Base-by-base conservation (phyloP, 139 green algal species). In the Ettlia oleoabundans region DNA sequence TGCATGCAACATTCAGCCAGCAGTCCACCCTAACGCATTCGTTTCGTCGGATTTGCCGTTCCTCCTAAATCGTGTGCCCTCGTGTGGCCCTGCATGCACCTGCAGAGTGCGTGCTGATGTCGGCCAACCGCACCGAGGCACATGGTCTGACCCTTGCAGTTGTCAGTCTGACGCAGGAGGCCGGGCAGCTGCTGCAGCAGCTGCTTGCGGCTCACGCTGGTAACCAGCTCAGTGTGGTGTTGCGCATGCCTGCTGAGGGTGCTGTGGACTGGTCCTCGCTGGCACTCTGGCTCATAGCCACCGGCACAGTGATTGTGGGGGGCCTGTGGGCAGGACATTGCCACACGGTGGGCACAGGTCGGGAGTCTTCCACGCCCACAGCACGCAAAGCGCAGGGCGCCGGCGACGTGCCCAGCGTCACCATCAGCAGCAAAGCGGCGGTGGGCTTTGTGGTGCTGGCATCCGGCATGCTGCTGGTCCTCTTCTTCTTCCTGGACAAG, bases 401-500 rank as follows among this genome's bases (percentile, higher is more conserved):
- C 33, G 47, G 32, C 13, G 77, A 76, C 22, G 24, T 53, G 33
- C 47, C 65, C 6, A n/a, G 30, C 0, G 28, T 83, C 47, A 88
- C 88, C 40, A 85, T 96, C 8, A 92, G 89, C 4, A 61, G 78
- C 19, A 15, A 19, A 15, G 86, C 76, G 0, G 93, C 93, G 1
- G 82, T 93, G 21, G 84, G n/a, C 1, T 96, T 96, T 82, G 85
- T 97, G 52, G 33, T 86, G 4, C 28, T 94, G 15, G 90, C 93
- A 10, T 92, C 86, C 0, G 69, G 22, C 4, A 87, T 93, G 82
- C 88, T 97, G 58, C 76, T 97, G 32, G 42, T 92, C 28, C 75
- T 97, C 38, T 97, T 90, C 86, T 96, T 96, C 71, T 88, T 97
- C 47, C 74, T 95, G 37, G 88, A 76, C 81, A 78, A 88, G 41